Conservation (phyloP, 208 protist species). For the Wallacemonas rigidus region DNA sequence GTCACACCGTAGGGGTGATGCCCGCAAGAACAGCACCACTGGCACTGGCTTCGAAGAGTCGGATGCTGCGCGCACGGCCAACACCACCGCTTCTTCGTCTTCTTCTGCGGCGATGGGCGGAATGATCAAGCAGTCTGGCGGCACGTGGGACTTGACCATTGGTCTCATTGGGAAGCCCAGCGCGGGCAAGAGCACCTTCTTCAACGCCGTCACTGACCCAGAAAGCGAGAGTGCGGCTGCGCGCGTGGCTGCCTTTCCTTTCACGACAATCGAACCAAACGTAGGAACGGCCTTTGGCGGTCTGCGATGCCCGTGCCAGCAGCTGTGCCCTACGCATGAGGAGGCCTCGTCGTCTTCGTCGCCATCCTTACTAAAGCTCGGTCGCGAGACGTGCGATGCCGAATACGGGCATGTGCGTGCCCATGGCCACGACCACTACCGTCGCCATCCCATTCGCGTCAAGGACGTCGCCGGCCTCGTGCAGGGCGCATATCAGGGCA, state of each 20-base stretch:
- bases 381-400: constrained; percentile 47
- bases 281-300: constrained; percentile 59
- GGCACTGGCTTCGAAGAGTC: background rate
- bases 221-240: constrained; percentile 76
- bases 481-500: constrained; percentile 92
- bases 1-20: background rate
- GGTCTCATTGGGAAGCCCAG: constrained; percentile 94
- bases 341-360: background rate
- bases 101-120: background rate
- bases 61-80: constrained; percentile 7
- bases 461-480: constrained; percentile 95
- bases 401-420: constrained; percentile 61
- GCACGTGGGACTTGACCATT: constrained; percentile 80
- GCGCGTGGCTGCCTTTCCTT: constrained; percentile 90
- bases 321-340: constrained; percentile 16
- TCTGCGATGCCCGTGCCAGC: constrained; percentile 72
- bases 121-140: constrained; percentile 28
- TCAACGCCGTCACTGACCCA: constrained; percentile 92
- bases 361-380: constrained; percentile 2
- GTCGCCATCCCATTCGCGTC: constrained; percentile 81
- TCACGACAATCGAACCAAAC: constrained; percentile 96
- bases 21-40: background rate
- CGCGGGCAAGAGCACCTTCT: constrained; percentile 94
- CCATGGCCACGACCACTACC: constrained; percentile 33
- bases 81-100: background rate